Evolutionary conservation across 2,329 filamentous ascomycete species (phyloP).

Genomic region (Xylaria sp.): DNA sequence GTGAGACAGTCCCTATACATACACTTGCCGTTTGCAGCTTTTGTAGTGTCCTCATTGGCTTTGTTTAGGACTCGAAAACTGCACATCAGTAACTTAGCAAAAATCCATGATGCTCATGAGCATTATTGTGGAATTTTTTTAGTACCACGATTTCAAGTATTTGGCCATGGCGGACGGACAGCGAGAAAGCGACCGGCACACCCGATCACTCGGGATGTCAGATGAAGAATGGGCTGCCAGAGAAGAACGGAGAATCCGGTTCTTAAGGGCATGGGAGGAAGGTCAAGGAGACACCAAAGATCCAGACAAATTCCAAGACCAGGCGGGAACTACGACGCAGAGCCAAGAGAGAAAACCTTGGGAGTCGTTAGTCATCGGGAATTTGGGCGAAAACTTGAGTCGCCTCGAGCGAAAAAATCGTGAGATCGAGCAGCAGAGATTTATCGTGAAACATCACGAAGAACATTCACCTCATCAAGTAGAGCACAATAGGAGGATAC

Average conservation of each 20-base stretch:
- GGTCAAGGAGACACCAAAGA: slow-evolving; percentile 16
- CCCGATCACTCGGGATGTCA: slow-evolving; percentile 40
- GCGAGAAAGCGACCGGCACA: neutral
- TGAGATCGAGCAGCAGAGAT: slow-evolving; percentile 53
- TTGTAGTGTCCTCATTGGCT: slow-evolving; percentile 18
- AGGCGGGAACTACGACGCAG: slow-evolving; percentile 11
- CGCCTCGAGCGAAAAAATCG: slow-evolving; percentile 53
- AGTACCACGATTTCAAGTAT: neutral
- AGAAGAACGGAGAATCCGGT: slow-evolving; percentile 37
- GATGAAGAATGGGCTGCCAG: slow-evolving; percentile 42
- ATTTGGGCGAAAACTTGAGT: slow-evolving; percentile 53
- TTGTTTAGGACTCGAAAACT: slow-evolving; percentile 36
- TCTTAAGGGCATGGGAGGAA: slow-evolving; percentile 20
- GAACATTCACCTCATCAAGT: slow-evolving; percentile 43
- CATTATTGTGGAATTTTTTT: neutral
- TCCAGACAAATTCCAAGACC: slow-evolving; percentile 7
- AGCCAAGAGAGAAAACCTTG: slow-evolving; percentile 42
- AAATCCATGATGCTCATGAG: neutral
- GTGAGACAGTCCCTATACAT: slow-evolving; percentile 41
- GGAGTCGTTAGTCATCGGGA: slow-evolving; percentile 52
- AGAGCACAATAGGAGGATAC: slow-evolving; percentile 42
- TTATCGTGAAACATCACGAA: slow-evolving; percentile 46
- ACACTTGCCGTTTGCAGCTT: slow-evolving; percentile 45
- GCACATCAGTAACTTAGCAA: slow-evolving; percentile 4
- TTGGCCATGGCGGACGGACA: slow-evolving; percentile 27